Evolutionary conservation across 78 protist species (phyloP), one percentile per base, ranked within the genome.

Genomic region (Cavenderia fasciculata): DNA sequence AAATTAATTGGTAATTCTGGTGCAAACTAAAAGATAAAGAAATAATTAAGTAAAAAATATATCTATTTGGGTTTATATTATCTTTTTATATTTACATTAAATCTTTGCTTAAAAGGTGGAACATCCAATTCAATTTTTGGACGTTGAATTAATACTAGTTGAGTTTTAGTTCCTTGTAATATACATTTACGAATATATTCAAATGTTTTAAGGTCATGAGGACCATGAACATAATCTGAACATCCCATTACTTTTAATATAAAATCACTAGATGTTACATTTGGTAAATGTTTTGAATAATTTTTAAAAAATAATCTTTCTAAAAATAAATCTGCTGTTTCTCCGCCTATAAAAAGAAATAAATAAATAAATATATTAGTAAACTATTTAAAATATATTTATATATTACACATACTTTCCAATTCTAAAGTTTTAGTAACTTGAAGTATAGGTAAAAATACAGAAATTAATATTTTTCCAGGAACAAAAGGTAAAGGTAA

Each of bases 171-270:
- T n/a, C 90, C 71, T 57, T 82, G 90, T n/a, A 82, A 43, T 33
- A 82, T 52, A 43, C 61, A 61, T 5, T 49, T 31, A 33, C 90
- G 14, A 57, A 82, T 56, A n/a, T 44, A 41, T 40, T 82, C 90
- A 43, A 69, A 82, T 3, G 78, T 68, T 29, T 68, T 70, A 23
- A 82, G 36, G 40, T 65, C 71, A 44, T 68, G 38, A 31, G 90
- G 76, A 57, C 90, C 90, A 56, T 82, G 90, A 56, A 82, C 61
- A 46, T 68, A 82, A 11, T 82, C 90, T 38, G 90, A n/a, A 41
- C 69, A 16, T 3, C 90, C 90, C 46, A 82, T 72, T 6, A 63
- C 76, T 41, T 82, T 82, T 33, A 82, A 44, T 8, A 82, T 68
- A 33, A 82, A 82, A 41, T 82, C 90, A 1, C 14, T 33, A 12